These are phyloP conservation scores for Euphorbia corollata DNA, from an alignment of 441 rosid species.

Conservation along the genomic window DNA sequence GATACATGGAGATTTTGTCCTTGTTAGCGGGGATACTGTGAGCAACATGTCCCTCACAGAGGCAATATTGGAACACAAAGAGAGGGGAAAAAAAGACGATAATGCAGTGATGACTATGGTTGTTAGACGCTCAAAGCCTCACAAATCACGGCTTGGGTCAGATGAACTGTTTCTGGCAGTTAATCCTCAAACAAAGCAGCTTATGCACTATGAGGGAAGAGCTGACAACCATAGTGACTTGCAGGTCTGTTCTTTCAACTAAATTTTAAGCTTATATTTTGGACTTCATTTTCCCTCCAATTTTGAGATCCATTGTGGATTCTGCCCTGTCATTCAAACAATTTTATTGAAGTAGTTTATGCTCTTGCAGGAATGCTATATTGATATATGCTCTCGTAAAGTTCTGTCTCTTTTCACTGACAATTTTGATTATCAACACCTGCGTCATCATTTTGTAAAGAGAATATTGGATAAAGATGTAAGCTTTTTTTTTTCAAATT, in stretches of 20 bases:
- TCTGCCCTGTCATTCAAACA: background rate
- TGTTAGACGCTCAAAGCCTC: conserved; percentile 64
- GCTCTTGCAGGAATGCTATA: conserved; percentile 72
- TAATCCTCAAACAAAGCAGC: conserved; percentile 82
- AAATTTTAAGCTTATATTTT: conserved; percentile 3
- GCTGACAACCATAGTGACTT: conserved; percentile 61
- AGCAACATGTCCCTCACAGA: conserved; percentile 83
- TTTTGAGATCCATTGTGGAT: conserved; percentile 5
- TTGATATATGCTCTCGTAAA: conserved; percentile 87
- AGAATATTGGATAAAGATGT: conserved; percentile 93
- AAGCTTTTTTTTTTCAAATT: conserved; percentile 15
- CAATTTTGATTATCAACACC: conserved; percentile 94
- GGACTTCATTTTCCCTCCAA: background rate
- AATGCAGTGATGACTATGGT: conserved; percentile 97
- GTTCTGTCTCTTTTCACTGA: conserved; percentile 91
- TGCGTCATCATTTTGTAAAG: conserved; percentile 86
- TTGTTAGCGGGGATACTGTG: conserved; percentile 88
- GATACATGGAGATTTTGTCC: conserved; percentile 91
- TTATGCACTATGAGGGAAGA: conserved; percentile 71
- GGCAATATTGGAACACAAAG: conserved; percentile 79
- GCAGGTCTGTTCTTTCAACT: conserved; percentile 41
- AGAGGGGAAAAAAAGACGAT: conserved; percentile 74
- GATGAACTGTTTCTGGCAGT: conserved; percentile 82
- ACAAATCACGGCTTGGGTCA: conserved; percentile 85
- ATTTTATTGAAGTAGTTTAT: conserved; percentile 8